phyloP scores from a whole-genome alignment of 768 basidiomycete genomes.

The Guyanaporus albipodus region DNA sequence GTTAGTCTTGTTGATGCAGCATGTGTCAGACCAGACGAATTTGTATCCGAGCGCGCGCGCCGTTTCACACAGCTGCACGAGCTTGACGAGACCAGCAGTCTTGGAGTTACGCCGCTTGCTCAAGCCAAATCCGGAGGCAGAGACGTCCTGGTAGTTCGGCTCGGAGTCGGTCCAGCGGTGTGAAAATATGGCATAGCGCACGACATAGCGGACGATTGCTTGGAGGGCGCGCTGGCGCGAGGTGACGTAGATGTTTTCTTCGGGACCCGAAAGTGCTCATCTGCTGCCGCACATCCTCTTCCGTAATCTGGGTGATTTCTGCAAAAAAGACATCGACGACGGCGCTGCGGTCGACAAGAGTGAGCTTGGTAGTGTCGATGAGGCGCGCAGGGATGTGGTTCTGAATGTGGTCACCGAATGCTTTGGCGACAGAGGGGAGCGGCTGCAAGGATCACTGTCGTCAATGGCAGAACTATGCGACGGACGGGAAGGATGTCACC shows the following conservation, averaged over 20 bases:
- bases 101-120: constrained; percentile 3
- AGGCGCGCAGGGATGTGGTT: constrained; percentile 27
- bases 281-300: constrained; percentile 11
- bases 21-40: constrained; percentile 30
- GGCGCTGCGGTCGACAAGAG: constrained; percentile 20
- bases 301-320: constrained; percentile 16
- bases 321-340: constrained; percentile 17
- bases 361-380: constrained; percentile 21
- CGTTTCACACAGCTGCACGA: constrained; percentile 19
- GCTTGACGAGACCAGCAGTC: constrained; percentile 12
- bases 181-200: constrained; percentile 24
- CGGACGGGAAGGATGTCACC: not conserved
- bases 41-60: constrained; percentile 17
- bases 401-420: constrained; percentile 19
- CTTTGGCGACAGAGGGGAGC: constrained; percentile 2
- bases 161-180: constrained; percentile 24
- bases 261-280: constrained; percentile 2
- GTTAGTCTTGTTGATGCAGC: constrained; percentile 29
- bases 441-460: not conserved
- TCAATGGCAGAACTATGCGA: not conserved
- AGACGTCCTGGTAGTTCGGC: constrained; percentile 21
- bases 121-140: not conserved
- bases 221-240: constrained; percentile 11
- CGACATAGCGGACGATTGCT: constrained; percentile 16
- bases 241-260: constrained; percentile 14